These are phyloP conservation scores for Zea luxurians DNA, from an alignment of 176 grass and related monocot genomes.

Conservation along the genomic window DNA sequence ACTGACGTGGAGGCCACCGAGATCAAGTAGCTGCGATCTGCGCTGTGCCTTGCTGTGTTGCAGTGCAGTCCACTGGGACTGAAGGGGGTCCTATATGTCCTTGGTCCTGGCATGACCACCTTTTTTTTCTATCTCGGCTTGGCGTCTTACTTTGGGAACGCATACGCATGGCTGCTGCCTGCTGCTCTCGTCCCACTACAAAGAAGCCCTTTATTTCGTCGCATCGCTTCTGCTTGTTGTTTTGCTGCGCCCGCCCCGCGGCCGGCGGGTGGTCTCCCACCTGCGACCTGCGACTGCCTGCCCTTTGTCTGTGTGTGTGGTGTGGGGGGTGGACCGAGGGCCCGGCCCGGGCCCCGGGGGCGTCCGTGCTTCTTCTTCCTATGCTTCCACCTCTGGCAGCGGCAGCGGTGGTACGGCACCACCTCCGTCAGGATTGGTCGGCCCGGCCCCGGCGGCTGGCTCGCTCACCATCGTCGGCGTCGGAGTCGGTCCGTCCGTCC, in stretches of 20 bases:
- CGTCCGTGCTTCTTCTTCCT: not conserved
- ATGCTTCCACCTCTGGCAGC: slow-evolving; percentile 26
- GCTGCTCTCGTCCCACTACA: not conserved
- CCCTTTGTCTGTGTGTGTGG: not conserved
- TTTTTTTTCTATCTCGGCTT: slow-evolving; percentile 19
- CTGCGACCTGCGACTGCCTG: not conserved
- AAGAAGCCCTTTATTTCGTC: no score
- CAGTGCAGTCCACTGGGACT: slow-evolving; percentile 5
- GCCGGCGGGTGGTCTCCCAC: slow-evolving; percentile 31
- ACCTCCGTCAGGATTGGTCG: slow-evolving; percentile 24
- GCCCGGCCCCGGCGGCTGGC: not conserved
- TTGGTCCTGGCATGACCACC: no score
- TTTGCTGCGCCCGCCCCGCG: not conserved
- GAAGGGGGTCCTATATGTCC: no score
- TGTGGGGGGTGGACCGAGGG: not conserved
- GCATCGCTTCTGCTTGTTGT: slow-evolving; percentile 38
- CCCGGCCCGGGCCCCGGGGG: no score
- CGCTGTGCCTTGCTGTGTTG: not conserved
- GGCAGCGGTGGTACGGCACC: slow-evolving; percentile 2
- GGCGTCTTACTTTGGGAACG: slow-evolving; percentile 53
- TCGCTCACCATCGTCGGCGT: slow-evolving; percentile 33
- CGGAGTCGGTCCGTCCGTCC: not conserved
- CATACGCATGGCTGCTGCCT: not conserved
- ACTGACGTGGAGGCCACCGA: slow-evolving; percentile 55
- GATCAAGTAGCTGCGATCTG: slow-evolving; percentile 29